Conservation (phyloP, 139 green algal genomes). For the Chlamydomonas eustigma region DNA sequence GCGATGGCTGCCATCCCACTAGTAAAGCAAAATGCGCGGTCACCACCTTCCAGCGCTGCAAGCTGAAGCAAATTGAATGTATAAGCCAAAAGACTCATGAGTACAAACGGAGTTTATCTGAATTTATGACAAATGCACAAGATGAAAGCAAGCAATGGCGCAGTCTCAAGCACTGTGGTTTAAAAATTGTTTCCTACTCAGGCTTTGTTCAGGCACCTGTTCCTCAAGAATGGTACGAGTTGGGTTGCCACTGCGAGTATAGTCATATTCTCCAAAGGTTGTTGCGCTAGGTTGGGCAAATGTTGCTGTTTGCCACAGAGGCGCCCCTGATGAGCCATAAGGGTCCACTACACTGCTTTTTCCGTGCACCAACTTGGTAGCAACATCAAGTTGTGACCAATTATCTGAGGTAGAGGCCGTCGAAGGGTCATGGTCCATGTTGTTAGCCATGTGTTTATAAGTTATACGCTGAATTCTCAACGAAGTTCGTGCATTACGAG, state of each 20-base stretch:
- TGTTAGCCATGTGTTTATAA: too few species aligned
- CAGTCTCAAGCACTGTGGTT: too few species aligned
- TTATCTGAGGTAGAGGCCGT: slow-evolving; percentile 9
- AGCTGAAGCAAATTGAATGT: not conserved
- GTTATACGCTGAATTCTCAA: too few species aligned
- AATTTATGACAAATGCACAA: too few species aligned
- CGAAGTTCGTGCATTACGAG: too few species aligned
- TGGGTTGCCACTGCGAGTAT: slow-evolving; percentile 95
- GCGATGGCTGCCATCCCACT: slow-evolving; percentile 93
- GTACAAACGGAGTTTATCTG: too few species aligned
- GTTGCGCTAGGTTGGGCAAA: slow-evolving; percentile 77
- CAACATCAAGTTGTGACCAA: not conserved
- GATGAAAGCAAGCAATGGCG: too few species aligned
- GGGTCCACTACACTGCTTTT: slow-evolving; percentile 52
- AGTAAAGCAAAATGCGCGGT: slow-evolving; percentile 84
- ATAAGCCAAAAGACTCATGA: too few species aligned
- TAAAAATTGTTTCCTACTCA: too few species aligned
- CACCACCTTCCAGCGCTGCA: slow-evolving; percentile 73
- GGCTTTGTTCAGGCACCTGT: slow-evolving; percentile 5
- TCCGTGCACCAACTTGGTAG: slow-evolving; percentile 17
- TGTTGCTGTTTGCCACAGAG: slow-evolving; percentile 96
- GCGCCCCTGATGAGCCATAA: slow-evolving; percentile 71
- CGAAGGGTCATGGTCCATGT: too few species aligned
- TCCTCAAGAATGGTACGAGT: slow-evolving; percentile 75
- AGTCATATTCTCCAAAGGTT: slow-evolving; percentile 89